Percentiles rank a stretch among this genome's conserved stretches.
Conservation (phyloP, 495 filamentous ascomycete species). For the Hypoxylon lienhwacheense region DNA sequence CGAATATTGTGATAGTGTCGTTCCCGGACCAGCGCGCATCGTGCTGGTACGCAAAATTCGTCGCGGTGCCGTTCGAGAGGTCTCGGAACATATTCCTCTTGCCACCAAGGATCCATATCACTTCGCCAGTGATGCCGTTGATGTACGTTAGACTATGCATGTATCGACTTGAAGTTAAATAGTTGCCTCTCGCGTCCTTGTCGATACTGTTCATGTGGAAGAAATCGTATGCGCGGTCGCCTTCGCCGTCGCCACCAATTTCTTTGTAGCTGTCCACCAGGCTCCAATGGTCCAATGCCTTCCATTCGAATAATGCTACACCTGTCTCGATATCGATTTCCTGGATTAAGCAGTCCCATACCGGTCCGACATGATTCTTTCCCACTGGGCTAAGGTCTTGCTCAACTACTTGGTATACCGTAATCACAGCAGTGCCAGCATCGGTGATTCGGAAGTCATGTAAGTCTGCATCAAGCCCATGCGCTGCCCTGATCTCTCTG, state of each 20-base stretch:
- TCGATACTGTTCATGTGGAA: constrained; percentile 68
- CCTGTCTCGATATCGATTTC: constrained; percentile 54
- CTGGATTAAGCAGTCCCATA: constrained; percentile 52
- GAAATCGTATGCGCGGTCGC: constrained; percentile 57
- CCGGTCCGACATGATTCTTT: constrained; percentile 45
- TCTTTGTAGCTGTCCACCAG: constrained; percentile 28
- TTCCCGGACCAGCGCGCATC: constrained; percentile 57
- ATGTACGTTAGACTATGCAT: constrained; percentile 60
- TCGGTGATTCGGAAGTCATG: constrained; percentile 55
- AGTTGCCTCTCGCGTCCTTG: constrained; percentile 58
- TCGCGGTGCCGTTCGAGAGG: constrained; percentile 38
- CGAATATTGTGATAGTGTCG: constrained; percentile 45
- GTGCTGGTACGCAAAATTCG: constrained; percentile 63
- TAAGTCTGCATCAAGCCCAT: constrained; percentile 27
- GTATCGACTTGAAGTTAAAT: constrained; percentile 61
- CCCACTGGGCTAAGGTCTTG: constrained; percentile 42
- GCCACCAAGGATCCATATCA: constrained; percentile 61
- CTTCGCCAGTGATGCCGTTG: constrained; percentile 58
- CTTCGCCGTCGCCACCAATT: constrained; percentile 29
- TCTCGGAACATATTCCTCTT: constrained; percentile 45
- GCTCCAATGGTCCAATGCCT: constrained; percentile 42
- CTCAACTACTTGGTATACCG: constrained; percentile 43
- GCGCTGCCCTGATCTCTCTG: constrained; percentile 15
- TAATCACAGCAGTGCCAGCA: constrained; percentile 51
- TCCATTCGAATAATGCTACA: constrained; percentile 44